Percentiles rank a stretch among this genome's conserved stretches.
These are phyloP conservation scores for Cordyceps tenuipes DNA, from an alignment of 2,329 filamentous ascomycete genomes.

Conservation along the genomic window DNA sequence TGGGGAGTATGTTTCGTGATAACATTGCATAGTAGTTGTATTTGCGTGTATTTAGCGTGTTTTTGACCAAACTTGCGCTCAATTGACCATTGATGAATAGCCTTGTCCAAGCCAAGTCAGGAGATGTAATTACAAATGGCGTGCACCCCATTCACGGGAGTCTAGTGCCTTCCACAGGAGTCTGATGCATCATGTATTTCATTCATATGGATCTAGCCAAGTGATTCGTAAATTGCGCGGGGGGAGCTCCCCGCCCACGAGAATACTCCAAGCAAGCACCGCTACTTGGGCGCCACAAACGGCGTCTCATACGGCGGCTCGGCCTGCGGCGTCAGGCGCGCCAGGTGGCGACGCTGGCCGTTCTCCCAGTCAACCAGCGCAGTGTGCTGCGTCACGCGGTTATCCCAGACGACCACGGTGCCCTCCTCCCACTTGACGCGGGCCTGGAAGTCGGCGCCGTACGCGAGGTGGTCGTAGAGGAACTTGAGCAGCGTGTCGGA, in stretches of 20 bases:
- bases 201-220: background rate
- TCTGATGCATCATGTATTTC: background rate
- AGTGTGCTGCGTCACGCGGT: conserved; percentile 65
- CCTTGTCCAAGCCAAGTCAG: background rate
- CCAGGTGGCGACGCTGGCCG: conserved; percentile 64
- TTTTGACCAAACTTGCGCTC: too few relatives aligned
- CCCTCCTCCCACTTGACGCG: conserved; percentile 63
- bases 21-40: background rate
- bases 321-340: conserved; percentile 68
- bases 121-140: background rate
- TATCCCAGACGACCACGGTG: conserved; percentile 76
- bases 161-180: too few relatives aligned
- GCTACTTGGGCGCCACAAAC: conserved; percentile 7
- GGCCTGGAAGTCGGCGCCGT: conserved; percentile 52
- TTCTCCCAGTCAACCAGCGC: conserved; percentile 69
- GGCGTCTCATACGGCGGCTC: conserved; percentile 33
- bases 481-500: conserved; percentile 62
- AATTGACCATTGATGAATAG: background rate
- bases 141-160: too few relatives aligned
- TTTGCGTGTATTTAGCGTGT: background rate
- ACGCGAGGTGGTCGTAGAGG: conserved; percentile 41
- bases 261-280: background rate
- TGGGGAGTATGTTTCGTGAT: background rate
- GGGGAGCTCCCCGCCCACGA: background rate
- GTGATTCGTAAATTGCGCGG: background rate